Evolutionary conservation across 768 basidiomycete species (phyloP), one percentile per base, ranked within the genome.

Genomic region (Russula foetens): DNA sequence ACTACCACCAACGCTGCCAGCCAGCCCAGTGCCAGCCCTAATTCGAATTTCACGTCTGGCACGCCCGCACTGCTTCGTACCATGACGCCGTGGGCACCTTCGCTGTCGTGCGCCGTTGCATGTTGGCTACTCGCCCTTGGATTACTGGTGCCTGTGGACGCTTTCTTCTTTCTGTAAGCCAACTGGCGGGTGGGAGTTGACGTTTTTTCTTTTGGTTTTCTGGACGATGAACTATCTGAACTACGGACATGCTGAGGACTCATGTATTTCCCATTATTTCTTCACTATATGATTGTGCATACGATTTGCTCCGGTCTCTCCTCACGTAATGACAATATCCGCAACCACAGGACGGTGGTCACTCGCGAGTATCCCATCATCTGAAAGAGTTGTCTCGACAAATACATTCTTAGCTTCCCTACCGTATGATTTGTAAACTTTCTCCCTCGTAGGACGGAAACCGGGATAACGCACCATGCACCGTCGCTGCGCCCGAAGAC

Each of bases 271-370:
- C 35, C 9, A 35, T 11, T 12, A 5, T 35, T 35, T 35, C 9
- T 35, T 35, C 35, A 5, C 14, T 35, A 35, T 12, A 12, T 35
- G 2, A 12, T 49, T 31, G 11, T 31, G 24, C 29, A 2, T n/a
- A 7, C 2, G 3, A 17, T 23, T 9, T n/a, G 26, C 8, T 26
- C 3, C 28, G 17, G 38, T 15, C 26, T 46, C 19, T 6, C 15
- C 26, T 56, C 35, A 56, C 38, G 21, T 52, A 21, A 65, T 44
- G 31, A 41, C 39, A 29, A 80, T 60, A 54, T 81, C 79, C 12
- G 71, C 74, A 62, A 81, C 78, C 9, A 82, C 79, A 3, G 79
- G 82, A 0, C 82, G 76, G 66, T 84, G 82, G 65, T 84, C 82
- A 60, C 82, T 84, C 7, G 76, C 76, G 53, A 81, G 71, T 19